A percentile compares a stretch with the other conserved stretches of the same genome.
These are phyloP conservation scores for Hordeum marinum DNA, from an alignment of 176 grass and related monocot species.

Conservation along the genomic window DNA sequence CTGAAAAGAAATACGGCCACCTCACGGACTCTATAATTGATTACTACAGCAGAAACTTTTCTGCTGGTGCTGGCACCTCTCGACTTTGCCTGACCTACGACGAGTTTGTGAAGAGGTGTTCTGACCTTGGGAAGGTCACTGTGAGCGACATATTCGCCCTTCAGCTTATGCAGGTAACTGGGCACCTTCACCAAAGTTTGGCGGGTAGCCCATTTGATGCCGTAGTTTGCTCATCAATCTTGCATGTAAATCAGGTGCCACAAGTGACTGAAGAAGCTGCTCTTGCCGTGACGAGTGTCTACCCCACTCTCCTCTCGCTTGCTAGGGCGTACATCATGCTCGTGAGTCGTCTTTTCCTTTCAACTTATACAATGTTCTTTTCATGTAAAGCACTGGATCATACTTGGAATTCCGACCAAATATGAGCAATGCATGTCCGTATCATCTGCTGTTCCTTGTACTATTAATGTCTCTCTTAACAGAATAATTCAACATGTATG, in stretches of 20 bases:
- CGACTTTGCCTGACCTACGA: conserved; percentile 54
- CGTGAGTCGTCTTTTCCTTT: conserved; percentile 37
- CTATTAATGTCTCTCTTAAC: background rate
- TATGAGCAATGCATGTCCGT: background rate
- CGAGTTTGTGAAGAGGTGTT: conserved; percentile 54
- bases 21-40: conserved; percentile 68
- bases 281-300: conserved; percentile 49
- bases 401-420: background rate
- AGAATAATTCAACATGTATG: background rate
- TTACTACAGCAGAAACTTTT: conserved; percentile 61
- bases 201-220: background rate
- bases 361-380: background rate
- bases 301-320: conserved; percentile 60
- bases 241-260: conserved; percentile 49
- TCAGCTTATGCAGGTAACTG: conserved; percentile 95
- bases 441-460: background rate
- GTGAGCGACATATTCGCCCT: conserved; percentile 77
- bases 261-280: conserved; percentile 77
- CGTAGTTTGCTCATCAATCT: background rate
- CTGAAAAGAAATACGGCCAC: conserved; percentile 48
- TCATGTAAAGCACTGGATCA: background rate
- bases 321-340: conserved; percentile 49
- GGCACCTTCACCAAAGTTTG: background rate
- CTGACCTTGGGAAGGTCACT: conserved; percentile 62
- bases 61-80: conserved; percentile 5